phyloP scores from a whole-genome alignment of 139 green algal species.

The Diplosphaera chodatii region DNA sequence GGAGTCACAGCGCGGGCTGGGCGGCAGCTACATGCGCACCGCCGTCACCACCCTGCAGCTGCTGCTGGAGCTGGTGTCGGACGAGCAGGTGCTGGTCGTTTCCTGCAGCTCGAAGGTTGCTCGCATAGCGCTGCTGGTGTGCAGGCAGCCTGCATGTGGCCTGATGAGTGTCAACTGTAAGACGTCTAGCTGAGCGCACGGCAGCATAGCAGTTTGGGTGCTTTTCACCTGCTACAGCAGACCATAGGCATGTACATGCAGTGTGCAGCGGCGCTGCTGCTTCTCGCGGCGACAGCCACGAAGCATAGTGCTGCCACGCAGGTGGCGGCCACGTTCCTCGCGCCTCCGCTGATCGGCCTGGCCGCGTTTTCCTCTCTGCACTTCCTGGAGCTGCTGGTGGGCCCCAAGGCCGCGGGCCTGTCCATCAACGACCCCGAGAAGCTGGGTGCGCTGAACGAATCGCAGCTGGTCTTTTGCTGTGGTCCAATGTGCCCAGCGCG shows the following conservation, averaged over 20 bases:
- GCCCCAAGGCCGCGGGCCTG: slow-evolving; percentile 8
- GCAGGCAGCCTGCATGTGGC: too few species aligned
- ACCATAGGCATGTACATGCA: too few species aligned
- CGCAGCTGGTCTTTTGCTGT: too few species aligned
- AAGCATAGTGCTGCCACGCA: neutral
- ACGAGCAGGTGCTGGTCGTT: slow-evolving; percentile 20
- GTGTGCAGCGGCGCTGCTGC: too few species aligned
- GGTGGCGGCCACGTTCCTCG: slow-evolving; percentile 39
- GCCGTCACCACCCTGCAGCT: slow-evolving; percentile 50
- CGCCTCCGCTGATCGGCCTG: slow-evolving; percentile 32
- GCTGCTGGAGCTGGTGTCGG: slow-evolving; percentile 53
- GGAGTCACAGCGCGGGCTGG: slow-evolving; percentile 26
- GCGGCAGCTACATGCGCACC: slow-evolving; percentile 56
- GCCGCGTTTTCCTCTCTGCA: slow-evolving; percentile 48
- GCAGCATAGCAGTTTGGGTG: too few species aligned
- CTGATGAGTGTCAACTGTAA: too few species aligned
- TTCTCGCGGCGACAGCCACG: too few species aligned
- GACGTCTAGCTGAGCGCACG: too few species aligned
- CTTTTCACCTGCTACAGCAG: neutral
- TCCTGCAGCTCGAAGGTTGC: too few species aligned
- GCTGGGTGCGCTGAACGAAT: too few species aligned
- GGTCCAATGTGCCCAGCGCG: too few species aligned
- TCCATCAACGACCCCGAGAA: neutral
- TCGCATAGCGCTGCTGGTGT: too few species aligned
- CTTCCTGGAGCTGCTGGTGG: slow-evolving; percentile 65